Evolutionary conservation across 768 basidiomycete genomes (phyloP), one percentile per base, ranked within the genome.

Genomic region (Suillus occidentalis): DNA sequence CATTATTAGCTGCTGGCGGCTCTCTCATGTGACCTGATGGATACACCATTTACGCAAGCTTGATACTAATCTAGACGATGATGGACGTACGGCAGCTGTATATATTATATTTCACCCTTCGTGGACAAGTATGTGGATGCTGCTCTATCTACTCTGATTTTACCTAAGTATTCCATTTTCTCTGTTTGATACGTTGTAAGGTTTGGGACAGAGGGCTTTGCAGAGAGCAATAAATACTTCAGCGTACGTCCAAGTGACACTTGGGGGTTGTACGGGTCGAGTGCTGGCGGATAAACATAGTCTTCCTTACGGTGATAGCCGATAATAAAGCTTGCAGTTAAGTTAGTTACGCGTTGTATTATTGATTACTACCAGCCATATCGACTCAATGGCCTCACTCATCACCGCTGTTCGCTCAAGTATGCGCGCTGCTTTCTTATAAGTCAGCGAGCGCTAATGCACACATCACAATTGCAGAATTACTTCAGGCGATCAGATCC

Each of bases 401-500:
- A 77, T 85, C 68, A 73, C 74, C 53, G 75, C 72, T 49, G 82
- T 83, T 66, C 83, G 82, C 61, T 69, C 77, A 65, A 83, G 84
- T 86, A 75, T 63, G 84, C 61, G 53, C 42, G 40, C 61, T 40
- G 18, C 45, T 64, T 16, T 60, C 34, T 40, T 28, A 6, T 25
- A n/a, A 6, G 39, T 36, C n/a, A 8, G 34, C 37, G 31, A 31
- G 40, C 53, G 28, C 60, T 31, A 63, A 52, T 71, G 22, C 3
- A 58, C 13, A 6, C 60, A 6, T 58, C 40, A 16, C 62, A 47
- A 34, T 62, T 34, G 3, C 71, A 96, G 94, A 91, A 74, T 95
- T 96, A 75, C 83, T 96, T 66, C 91, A 94, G 58, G 89, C 91
- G 20, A 90, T 97, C 71, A 85, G 91, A 75, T 92, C 92, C 53